These are phyloP conservation scores for Termitomyces sp. DNA, from an alignment of 768 basidiomycete species.

Conservation along the genomic window DNA sequence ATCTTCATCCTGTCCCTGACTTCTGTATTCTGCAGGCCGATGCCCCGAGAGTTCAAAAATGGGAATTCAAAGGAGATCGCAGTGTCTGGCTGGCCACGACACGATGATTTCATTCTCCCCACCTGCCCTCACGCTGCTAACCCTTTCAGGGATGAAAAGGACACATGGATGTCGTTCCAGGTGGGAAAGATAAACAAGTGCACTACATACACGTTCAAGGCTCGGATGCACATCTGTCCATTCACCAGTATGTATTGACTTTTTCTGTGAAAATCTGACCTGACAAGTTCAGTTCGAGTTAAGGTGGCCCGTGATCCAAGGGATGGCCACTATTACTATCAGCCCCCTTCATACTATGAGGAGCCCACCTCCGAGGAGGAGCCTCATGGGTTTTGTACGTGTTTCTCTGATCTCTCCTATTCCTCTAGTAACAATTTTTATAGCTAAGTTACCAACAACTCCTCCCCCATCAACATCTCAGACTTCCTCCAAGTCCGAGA, in stretches of 20 bases:
- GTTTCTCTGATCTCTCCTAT: not conserved
- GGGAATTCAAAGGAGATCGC: not conserved
- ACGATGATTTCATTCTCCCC: not conserved
- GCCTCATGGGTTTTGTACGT: not conserved
- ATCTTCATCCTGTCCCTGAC: not conserved
- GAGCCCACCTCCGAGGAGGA: too few relatives aligned
- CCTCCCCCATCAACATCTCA: not conserved
- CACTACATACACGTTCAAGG: not conserved
- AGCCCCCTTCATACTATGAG: too few relatives aligned
- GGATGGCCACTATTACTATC: not conserved
- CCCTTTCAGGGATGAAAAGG: not conserved
- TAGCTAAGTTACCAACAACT: not conserved
- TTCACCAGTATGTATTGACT: not conserved
- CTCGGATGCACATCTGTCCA: not conserved
- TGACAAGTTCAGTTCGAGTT: not conserved
- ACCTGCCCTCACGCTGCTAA: not conserved
- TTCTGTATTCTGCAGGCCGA: not conserved
- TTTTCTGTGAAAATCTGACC: not conserved
- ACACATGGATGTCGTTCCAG: not conserved
- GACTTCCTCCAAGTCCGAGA: not conserved
- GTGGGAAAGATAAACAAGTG: not conserved
- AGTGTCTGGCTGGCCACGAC: not conserved
- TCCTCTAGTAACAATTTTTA: not conserved
- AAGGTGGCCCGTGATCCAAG: not conserved
- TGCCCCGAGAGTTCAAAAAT: not conserved